Conservation (phyloP, 2,329 filamentous ascomycete species). For the Fulvia fulva region DNA sequence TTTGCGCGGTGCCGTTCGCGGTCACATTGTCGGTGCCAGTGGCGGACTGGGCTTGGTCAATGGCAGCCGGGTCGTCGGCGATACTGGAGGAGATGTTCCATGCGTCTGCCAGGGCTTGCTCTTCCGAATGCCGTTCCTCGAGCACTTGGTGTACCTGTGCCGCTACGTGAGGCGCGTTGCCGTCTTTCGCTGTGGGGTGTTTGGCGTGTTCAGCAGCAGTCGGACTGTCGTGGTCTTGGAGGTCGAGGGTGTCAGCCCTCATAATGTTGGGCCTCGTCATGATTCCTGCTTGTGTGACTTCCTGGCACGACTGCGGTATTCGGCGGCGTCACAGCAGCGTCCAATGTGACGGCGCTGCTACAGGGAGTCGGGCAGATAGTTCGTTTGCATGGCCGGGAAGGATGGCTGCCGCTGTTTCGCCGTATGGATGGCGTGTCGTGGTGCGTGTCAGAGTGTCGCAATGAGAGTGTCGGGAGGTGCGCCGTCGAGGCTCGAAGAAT, state of each 20-base stretch:
- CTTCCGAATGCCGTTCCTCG: slow-evolving; percentile 67
- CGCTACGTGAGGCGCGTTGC: slow-evolving; percentile 76
- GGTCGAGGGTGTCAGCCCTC: slow-evolving; percentile 79
- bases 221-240: slow-evolving; percentile 77
- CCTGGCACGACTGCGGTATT: neutral
- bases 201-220: slow-evolving; percentile 77
- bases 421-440: neutral
- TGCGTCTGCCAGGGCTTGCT: slow-evolving; percentile 61
- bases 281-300: neutral
- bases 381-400: slow-evolving; percentile 7
- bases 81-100: slow-evolving; percentile 41
- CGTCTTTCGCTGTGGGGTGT: slow-evolving; percentile 49
- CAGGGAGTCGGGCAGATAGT: neutral
- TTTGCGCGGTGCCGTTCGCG: slow-evolving; percentile 20
- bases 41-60: slow-evolving; percentile 49
- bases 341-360: neutral
- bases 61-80: slow-evolving; percentile 41
- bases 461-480: neutral
- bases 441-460: slow-evolving; percentile 1
- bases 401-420: neutral
- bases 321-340: neutral
- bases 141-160: slow-evolving; percentile 76
- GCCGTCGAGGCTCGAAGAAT: neutral
- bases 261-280: slow-evolving; percentile 25
- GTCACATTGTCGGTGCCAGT: slow-evolving; percentile 47